These are phyloP conservation scores for Mycogone perniciosa DNA, from an alignment of 2,329 filamentous ascomycete species.

Conservation along the genomic window DNA sequence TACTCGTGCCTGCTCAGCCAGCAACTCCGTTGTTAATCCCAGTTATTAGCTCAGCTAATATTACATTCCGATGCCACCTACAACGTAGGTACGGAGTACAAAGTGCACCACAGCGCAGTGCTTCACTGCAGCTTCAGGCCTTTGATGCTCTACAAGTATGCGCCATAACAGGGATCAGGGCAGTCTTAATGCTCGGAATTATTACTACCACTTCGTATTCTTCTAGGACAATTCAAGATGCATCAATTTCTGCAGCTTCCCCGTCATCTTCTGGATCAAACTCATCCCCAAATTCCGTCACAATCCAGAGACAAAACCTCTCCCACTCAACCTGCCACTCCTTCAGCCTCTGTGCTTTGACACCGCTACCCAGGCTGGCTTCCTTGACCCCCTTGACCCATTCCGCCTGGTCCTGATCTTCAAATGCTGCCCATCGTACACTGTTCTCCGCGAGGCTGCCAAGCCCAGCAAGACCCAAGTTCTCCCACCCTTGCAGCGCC, in stretches of 20 bases:
- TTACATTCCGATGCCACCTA: no score
- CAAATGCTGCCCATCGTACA: slow-evolving; percentile 81
- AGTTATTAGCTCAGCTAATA: no score
- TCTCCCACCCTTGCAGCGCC: slow-evolving; percentile 84
- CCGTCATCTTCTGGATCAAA: slow-evolving; percentile 36
- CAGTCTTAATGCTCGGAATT: no score
- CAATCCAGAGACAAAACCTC: slow-evolving; percentile 83
- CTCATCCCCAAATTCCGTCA: slow-evolving; percentile 66
- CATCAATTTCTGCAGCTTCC: neutral
- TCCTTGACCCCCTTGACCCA: slow-evolving; percentile 70
- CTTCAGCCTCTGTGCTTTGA: slow-evolving; percentile 66
- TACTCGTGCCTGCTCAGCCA: no score
- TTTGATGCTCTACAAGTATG: no score
- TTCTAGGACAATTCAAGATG: neutral
- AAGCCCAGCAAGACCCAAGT: slow-evolving; percentile 79
- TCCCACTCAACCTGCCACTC: slow-evolving; percentile 83
- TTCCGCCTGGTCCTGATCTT: slow-evolving; percentile 64
- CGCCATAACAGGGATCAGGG: no score
- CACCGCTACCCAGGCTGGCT: slow-evolving; percentile 62
- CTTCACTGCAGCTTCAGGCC: no score
- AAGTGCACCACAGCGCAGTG: no score
- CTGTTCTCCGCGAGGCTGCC: slow-evolving; percentile 89
- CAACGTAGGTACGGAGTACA: no score
- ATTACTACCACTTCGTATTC: no score
- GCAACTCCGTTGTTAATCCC: no score